Base-by-base conservation (phyloP, 225 moss, liverwort and hornwort genomes). In the Polytrichum commune region DNA sequence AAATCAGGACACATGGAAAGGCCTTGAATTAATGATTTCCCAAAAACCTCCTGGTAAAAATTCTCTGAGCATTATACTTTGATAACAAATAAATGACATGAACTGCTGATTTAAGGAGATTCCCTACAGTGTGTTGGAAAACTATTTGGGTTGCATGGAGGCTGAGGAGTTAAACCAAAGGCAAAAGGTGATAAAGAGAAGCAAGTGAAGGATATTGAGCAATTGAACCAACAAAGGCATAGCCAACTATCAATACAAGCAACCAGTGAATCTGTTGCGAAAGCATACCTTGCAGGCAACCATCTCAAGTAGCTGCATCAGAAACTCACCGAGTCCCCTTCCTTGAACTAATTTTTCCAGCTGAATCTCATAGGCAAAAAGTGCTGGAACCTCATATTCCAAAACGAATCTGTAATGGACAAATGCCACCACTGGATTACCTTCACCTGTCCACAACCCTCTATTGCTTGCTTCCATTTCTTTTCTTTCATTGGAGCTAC, bases 291-390 rank as follows among this genome's bases (percentile, higher is more conserved):
- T 98, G 22, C 91, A 95, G 55, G 92, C 95, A 74, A 98, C 82
- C 74, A 98, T 82, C 80, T 98, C 95, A 55, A 93, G 82, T 27
- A 95, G 91, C 69, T 88, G 87, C 98, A 98, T 93, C 75, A 98
- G 87, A 69, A 91, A 93, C 78, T 91, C 91, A 70, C 95, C 97
- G 26, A 98, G 88, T 53, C 97, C 97, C 77, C 87, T 93, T 25
- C 89, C 77, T 83, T 98, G 97, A 56, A 93, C 85, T 63, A 81
- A 84, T 78, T 85, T 92, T 64, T 98, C 90, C 75, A 98, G 72
- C 88, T 98, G 97, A 28, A 87, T 89, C 73, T 98, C 97, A 78
- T 91, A 98, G 74, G 93, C 81, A 75, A 92, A 95, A 57, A 98
- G 77, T 54, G 90, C 93, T 63, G 97, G 94, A 46, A 94, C 86